Evolutionary conservation across 768 basidiomycete genomes (phyloP), one percentile per base, ranked within the genome.

Genomic region (Tricholoma hemisulphureum): DNA sequence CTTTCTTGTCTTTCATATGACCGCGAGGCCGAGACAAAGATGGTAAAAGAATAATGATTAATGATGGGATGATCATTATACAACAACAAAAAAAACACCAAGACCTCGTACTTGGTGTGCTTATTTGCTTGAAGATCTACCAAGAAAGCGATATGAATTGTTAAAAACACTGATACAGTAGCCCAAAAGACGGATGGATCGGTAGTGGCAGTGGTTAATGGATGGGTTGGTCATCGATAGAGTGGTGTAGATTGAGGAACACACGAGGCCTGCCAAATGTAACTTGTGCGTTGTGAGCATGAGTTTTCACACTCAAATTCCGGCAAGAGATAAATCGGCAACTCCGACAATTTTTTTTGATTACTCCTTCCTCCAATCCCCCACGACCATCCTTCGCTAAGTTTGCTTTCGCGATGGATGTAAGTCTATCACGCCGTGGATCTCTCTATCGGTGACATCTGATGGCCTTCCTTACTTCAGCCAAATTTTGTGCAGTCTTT

Each of bases 401-500:
- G 48, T 59, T 45, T 54, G 43, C 52, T 46, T 57, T 59, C 49
- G 48, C 59, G 56, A 84, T 84, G 82, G 81, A 83, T 77, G 84
- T 83, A 65, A 64, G 83, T 62, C 31, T 21, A 50, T 31, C 29
- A 43, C 49, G 45, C n/a, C n/a, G 53, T 43, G 43, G 41, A 56
- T 63, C 54, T 51, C 26, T 8, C n/a, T 37, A 50, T 62, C 39
- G 55, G 31, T 32, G 29, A 45, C 43, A 20, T 24, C 63, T 65
- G 55, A 71, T 71, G 59, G 56, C 31, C 43, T 57, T 58, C 62
- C 61, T 55, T 63, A 60, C 49, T 69, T 26, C 63, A 92, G 89
- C 81, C 85, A 31, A 80, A 73, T 73, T 95, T 85, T 72, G 83
- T 91, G 64, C 87, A 94, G 74, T 82, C 82, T 64, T 76, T 98